Evolutionary conservation across 1,284 basidiomycete genomes (phyloP).

Genomic region (Malassezia brasiliensis): DNA sequence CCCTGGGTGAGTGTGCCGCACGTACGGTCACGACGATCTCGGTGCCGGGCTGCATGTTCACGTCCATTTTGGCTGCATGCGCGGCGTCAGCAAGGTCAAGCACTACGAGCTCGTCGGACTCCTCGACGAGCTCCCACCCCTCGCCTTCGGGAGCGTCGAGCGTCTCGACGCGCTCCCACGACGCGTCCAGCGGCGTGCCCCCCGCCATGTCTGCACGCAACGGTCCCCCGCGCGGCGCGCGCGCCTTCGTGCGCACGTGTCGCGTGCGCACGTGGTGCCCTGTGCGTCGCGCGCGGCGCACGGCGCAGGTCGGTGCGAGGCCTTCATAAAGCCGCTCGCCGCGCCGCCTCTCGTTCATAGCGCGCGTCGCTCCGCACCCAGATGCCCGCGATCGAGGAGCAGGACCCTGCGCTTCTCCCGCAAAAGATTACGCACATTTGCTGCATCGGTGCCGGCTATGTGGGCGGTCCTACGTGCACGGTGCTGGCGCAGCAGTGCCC

Average conservation of each 20-base stretch:
- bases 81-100: slow-evolving; percentile 4
- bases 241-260: not conserved
- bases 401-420: not conserved
- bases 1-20: slow-evolving; percentile 10
- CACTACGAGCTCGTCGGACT: slow-evolving; percentile 4
- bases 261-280: not conserved
- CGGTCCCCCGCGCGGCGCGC: not conserved
- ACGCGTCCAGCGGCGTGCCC: slow-evolving; percentile 4
- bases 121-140: slow-evolving; percentile 12
- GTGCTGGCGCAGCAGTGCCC: slow-evolving; percentile 92
- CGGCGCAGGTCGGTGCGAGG: no score
- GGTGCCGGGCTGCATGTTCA: slow-evolving; percentile 3
- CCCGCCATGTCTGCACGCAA: not conserved
- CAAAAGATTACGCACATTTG: slow-evolving; percentile 39
- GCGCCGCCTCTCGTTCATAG: not conserved
- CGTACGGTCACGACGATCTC: slow-evolving; percentile 10
- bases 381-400: not conserved
- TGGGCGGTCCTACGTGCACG: slow-evolving; percentile 69
- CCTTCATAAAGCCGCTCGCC: not conserved
- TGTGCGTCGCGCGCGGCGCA: not conserved
- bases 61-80: not conserved
- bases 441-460: slow-evolving; percentile 81
- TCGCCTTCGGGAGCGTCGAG: not conserved
- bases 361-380: not conserved
- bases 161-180: slow-evolving; percentile 12